These are phyloP conservation scores for Claviceps monticola DNA, from an alignment of 2,329 filamentous ascomycete genomes.

Conservation along the genomic window DNA sequence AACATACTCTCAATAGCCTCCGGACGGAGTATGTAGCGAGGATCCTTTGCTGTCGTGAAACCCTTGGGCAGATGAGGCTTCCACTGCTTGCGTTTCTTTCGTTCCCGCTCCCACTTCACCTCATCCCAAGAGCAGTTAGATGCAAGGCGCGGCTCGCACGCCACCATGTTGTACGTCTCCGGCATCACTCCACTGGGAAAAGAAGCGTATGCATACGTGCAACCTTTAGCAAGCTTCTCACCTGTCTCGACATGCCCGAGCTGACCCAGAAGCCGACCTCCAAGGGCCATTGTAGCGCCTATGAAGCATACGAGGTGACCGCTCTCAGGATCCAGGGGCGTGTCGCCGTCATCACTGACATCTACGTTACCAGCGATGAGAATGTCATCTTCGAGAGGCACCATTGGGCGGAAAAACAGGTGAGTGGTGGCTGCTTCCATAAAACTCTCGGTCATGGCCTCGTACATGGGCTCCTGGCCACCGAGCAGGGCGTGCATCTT, in stretches of 20 bases:
- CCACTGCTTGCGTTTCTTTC: constrained; percentile 6
- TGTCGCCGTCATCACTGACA: constrained; percentile 10
- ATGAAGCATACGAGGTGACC: constrained; percentile 37
- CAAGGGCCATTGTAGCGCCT: constrained; percentile 37
- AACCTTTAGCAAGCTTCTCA: constrained; percentile 33
- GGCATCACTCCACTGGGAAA: constrained; percentile 39
- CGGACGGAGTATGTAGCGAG: constrained; percentile 52
- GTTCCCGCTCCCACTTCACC: constrained; percentile 40
- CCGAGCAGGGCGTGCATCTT: constrained; percentile 65
- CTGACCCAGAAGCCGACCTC: constrained; percentile 28
- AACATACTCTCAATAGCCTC: constrained; percentile 75
- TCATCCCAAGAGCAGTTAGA: constrained; percentile 22
- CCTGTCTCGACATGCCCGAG: constrained; percentile 29
- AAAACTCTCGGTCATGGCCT: constrained; percentile 39
- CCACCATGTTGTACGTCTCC: constrained; percentile 29
- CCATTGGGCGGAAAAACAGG: constrained; percentile 50
- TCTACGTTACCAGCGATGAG: constrained; percentile 34
- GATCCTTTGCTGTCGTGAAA: constrained; percentile 39
- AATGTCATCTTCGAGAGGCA: constrained; percentile 36
- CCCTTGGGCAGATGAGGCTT: constrained; percentile 31
- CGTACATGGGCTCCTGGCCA: constrained; percentile 40
- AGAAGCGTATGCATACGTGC: constrained; percentile 35
- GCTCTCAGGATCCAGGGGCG: constrained; percentile 17
- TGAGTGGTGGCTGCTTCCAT: constrained; percentile 41
- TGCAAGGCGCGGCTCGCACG: constrained; percentile 18